Conservation (phyloP, 192 early-diverging fungal species). For the Backusella mclennaniae region DNA sequence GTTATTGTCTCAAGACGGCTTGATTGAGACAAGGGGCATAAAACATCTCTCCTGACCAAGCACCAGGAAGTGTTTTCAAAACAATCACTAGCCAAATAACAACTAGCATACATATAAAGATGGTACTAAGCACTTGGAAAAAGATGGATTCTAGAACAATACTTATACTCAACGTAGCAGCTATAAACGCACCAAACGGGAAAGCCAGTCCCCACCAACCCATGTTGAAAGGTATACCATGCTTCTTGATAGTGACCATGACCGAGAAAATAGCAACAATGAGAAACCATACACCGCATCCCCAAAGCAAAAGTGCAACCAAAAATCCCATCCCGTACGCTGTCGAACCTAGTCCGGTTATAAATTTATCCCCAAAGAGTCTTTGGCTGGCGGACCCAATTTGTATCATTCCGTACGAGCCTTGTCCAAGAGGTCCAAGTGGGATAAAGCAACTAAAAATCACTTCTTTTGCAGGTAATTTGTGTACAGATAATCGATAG, state of each 20-base stretch:
- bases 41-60: slow-evolving; percentile 17
- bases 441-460: slow-evolving; percentile 51
- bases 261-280: slow-evolving; percentile 40
- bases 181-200: slow-evolving; percentile 43
- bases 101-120: slow-evolving; percentile 9
- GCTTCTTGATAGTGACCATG: slow-evolving; percentile 15
- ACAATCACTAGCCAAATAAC: slow-evolving; percentile 11
- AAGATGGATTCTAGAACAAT: background rate
- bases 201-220: slow-evolving; percentile 62
- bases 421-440: slow-evolving; percentile 38
- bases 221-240: slow-evolving; percentile 45
- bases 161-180: background rate
- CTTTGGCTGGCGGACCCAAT: slow-evolving; percentile 37
- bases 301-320: background rate
- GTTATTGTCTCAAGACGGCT: background rate
- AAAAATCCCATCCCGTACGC: slow-evolving; percentile 3
- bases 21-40: slow-evolving; percentile 16
- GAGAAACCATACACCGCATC: slow-evolving; percentile 1
- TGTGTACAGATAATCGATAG: slow-evolving; percentile 40
- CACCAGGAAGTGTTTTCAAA: background rate
- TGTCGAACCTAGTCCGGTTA: background rate
- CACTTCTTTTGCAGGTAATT: slow-evolving; percentile 43
- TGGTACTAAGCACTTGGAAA: slow-evolving; percentile 2
- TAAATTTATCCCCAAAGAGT: slow-evolving; percentile 2
- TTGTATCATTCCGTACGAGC: slow-evolving; percentile 47